phyloP scores from a whole-genome alignment of 2,329 filamentous ascomycete genomes.

The Monilinia fructicola region DNA sequence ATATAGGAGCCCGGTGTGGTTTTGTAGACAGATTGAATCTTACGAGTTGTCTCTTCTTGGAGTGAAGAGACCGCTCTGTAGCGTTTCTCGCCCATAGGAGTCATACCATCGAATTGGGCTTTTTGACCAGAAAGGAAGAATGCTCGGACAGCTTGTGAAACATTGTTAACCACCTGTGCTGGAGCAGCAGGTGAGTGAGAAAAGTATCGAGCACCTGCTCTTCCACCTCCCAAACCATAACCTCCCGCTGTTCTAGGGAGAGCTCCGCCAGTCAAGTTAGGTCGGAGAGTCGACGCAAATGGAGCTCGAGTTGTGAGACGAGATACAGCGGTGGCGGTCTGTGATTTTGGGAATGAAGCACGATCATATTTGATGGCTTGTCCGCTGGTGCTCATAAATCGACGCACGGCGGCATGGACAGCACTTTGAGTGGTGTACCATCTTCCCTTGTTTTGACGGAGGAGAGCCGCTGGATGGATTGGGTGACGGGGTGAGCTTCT shows the following conservation, averaged over 20 bases:
- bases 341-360: slow-evolving; percentile 55
- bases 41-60: slow-evolving; percentile 70
- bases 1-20: slow-evolving; percentile 73
- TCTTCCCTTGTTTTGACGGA: slow-evolving; percentile 63
- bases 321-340: slow-evolving; percentile 54
- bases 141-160: slow-evolving; percentile 87
- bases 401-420: slow-evolving; percentile 52
- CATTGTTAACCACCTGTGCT: slow-evolving; percentile 89
- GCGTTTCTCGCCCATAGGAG: slow-evolving; percentile 69
- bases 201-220: slow-evolving; percentile 79
- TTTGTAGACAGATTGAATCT: slow-evolving; percentile 60
- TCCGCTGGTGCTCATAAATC: slow-evolving; percentile 41
- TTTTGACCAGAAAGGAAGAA: slow-evolving; percentile 92
- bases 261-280: slow-evolving; percentile 86
- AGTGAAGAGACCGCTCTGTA: slow-evolving; percentile 75
- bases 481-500: slow-evolving; percentile 56
- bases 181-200: slow-evolving; percentile 82
- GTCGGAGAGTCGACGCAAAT: slow-evolving; percentile 84
- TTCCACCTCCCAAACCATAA: slow-evolving; percentile 72
- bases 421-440: slow-evolving; percentile 59
- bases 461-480: slow-evolving; percentile 56
- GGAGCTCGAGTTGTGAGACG: slow-evolving; percentile 74
- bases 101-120: slow-evolving; percentile 78
- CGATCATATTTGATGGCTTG: slow-evolving; percentile 48
- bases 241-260: slow-evolving; percentile 83